Evolutionary conservation across 2,329 filamentous ascomycete species (phyloP).

Genomic region (Sarocladium oryzae): DNA sequence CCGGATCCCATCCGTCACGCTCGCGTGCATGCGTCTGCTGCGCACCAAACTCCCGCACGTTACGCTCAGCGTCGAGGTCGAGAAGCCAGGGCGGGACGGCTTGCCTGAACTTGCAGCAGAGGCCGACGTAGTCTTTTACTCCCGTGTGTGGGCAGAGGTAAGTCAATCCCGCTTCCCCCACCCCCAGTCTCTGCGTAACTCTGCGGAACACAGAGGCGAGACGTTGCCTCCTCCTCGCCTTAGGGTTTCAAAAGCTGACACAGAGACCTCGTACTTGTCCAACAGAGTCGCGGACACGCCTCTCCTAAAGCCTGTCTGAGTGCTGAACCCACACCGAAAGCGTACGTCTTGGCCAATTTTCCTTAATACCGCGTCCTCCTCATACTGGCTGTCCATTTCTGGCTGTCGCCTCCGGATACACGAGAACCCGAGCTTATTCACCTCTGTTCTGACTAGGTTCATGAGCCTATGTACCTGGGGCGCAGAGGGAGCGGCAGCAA

Average conservation of each 20-base stretch:
- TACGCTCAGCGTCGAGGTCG: conserved; percentile 62
- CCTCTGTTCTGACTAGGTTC: conserved; percentile 27
- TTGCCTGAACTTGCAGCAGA: conserved; percentile 52
- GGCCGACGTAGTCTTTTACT: conserved; percentile 70
- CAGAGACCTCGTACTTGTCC: neutral
- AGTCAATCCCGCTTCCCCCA: conserved; percentile 13
- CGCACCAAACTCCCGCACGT: conserved; percentile 36
- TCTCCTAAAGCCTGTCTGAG: conserved; percentile 46
- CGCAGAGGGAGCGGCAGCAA: conserved; percentile 35
- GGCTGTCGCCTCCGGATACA: no score
- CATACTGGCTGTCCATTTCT: no score
- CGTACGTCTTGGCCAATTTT: no score
- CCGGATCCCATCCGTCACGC: conserved; percentile 54
- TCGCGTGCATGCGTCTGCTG: conserved; percentile 52
- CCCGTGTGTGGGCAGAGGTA: conserved; percentile 64
- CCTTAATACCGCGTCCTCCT: no score
- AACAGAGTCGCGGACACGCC: conserved; percentile 31
- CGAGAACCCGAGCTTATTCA: no score
- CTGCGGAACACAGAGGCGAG: neutral
- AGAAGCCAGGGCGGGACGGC: conserved; percentile 59
- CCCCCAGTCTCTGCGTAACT: neutral
- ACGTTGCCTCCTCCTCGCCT: neutral
- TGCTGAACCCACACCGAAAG: conserved; percentile 33
- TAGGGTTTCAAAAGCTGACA: neutral
- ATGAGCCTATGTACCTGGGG: conserved; percentile 56